phyloP scores from a whole-genome alignment of 768 basidiomycete species.

The Filobasidium wieringae region DNA sequence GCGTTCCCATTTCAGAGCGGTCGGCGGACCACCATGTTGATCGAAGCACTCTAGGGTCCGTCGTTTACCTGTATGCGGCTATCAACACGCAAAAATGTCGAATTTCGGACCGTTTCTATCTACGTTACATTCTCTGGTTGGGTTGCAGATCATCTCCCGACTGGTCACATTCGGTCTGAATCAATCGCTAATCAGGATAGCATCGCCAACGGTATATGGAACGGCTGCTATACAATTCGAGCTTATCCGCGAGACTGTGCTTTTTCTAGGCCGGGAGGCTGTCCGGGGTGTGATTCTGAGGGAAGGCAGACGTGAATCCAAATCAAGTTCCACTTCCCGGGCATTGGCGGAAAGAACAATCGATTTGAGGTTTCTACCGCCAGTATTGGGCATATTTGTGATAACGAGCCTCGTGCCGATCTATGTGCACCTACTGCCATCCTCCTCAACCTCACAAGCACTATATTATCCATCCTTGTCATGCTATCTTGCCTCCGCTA shows the following conservation, averaged over 20 bases:
- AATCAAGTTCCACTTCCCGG: not conserved
- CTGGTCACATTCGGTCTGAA: conserved; percentile 79
- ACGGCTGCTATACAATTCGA: conserved; percentile 92
- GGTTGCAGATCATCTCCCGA: conserved; percentile 73
- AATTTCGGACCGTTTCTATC: too few species aligned
- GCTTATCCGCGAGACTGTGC: conserved; percentile 71
- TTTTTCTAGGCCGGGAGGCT: conserved; percentile 89
- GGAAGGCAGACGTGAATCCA: too few species aligned
- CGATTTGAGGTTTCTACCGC: conserved; percentile 55
- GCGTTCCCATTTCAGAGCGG: too few species aligned
- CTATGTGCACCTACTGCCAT: conserved; percentile 50
- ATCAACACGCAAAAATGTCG: too few species aligned
- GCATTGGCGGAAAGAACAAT: conserved; percentile 15
- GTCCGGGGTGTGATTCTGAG: conserved; percentile 74
- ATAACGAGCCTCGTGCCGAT: conserved; percentile 46
- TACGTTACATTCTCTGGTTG: conserved; percentile 53
- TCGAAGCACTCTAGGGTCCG: too few species aligned
- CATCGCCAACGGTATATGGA: conserved; percentile 71
- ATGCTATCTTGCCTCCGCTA: conserved; percentile 61
- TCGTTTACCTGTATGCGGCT: too few species aligned
- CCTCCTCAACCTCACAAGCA: conserved; percentile 51
- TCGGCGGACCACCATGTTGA: too few species aligned
- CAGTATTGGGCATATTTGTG: conserved; percentile 57
- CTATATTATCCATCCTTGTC: conserved; percentile 53
- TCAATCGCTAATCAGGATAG: conserved; percentile 70